Percentiles rank a stretch among this genome's conserved stretches.
Evolutionary conservation across 106 monocot species (phyloP).

Genomic region (Dioscorea zingiberensis): DNA sequence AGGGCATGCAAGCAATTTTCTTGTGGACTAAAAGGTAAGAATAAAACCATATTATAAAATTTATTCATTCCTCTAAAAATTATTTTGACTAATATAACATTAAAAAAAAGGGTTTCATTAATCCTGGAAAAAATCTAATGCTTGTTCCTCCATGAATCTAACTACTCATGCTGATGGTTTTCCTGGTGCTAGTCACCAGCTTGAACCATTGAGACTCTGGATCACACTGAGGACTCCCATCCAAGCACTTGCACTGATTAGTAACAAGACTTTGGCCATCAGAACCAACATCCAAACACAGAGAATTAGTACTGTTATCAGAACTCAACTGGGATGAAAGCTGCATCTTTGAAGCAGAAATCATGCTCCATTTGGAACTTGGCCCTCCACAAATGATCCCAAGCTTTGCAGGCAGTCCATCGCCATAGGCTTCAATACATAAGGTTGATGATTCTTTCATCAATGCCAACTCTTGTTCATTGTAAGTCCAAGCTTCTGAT

Average conservation of each 20-base stretch:
- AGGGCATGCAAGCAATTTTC: no score
- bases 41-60: no score
- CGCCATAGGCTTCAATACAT: slow-evolving; percentile 40
- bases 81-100: no score
- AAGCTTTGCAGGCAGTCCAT: slow-evolving; percentile 25
- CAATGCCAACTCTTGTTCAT: slow-evolving; percentile 14
- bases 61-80: no score
- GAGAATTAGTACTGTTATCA: background rate
- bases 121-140: no score
- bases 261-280: slow-evolving; percentile 8
- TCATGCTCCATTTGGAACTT: slow-evolving; percentile 32
- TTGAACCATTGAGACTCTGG: slow-evolving; percentile 79
- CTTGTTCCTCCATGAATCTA: no score
- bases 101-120: no score
- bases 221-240: slow-evolving; percentile 32
- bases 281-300: slow-evolving; percentile 29
- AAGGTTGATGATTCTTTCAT: slow-evolving; percentile 15
- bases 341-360: slow-evolving; percentile 65
- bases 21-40: no score
- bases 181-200: slow-evolving; percentile 45
- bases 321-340: slow-evolving; percentile 27
- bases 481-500: slow-evolving; percentile 49
- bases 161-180: background rate
- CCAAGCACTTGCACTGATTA: slow-evolving; percentile 51
- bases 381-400: slow-evolving; percentile 28